Evolutionary conservation across 495 filamentous ascomycete species (phyloP), one percentile per base, ranked within the genome.

Genomic region (Neurospora discreta): DNA sequence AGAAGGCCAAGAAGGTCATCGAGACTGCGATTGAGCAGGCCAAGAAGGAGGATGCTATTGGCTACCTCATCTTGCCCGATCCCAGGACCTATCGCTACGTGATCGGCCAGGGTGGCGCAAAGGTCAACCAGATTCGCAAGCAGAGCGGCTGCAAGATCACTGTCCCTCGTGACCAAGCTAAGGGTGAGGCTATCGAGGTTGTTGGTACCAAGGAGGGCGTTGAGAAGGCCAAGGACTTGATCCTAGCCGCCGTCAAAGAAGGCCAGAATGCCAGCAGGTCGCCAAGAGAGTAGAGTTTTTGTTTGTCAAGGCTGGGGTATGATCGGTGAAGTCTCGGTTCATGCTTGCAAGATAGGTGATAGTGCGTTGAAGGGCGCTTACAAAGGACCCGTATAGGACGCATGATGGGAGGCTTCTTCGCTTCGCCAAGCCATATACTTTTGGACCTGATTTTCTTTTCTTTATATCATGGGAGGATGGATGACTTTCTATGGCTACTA

Each of bases 71-170:
- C 75, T 86, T 98, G 26, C 93, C 94, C 0, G 94, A 98, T 77
- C 93, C 96, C 9, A 87, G 88, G 58, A 93, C 91, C 67, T 96
- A 98, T 85, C 89, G 95, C 71, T 91, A 91, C 73, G 91, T 99
- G 46, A 92, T 99, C 71, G 95, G 95, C 30, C 90, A 90, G 76
- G 91, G 91, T 68, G 96, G 95, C 72, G 91, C 88, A 79, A 92
- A 94, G 79, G 94, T 99, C 81, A 97, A 97, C 80, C 82, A 86
- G 11, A 98, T 99, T 78, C 90, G 96, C 71, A 93, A 91, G 81
- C 89, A 94, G 83, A 98, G 94, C 60, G 93, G 91, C 39, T 97
- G 93, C 84, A 91, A 90, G 79, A 95, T 99, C 80, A 93, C 91
- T 43, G 93, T 98, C 67, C 95, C 95, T 52, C 89, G 91, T 73